Evolutionary conservation across 257 asterid species (phyloP).

Genomic region (Linderniella brevidens): DNA sequence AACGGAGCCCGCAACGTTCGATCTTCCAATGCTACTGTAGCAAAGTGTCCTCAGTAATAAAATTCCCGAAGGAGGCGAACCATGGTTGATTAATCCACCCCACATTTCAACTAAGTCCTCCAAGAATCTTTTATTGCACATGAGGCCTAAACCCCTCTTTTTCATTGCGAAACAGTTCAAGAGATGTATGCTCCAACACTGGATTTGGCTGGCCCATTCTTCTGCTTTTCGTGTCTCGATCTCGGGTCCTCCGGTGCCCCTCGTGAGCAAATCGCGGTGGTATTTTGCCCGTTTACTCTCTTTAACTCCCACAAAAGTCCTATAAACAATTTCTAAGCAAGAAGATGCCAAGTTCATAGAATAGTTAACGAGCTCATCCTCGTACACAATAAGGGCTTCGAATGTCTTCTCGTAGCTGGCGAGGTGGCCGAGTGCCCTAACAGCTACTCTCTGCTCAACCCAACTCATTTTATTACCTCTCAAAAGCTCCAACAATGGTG

Average conservation of each 20-base stretch:
- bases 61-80: conserved; percentile 62
- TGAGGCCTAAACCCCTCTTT: conserved; percentile 33
- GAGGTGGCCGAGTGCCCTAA: conserved; percentile 70
- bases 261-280: conserved; percentile 37
- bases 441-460: conserved; percentile 83
- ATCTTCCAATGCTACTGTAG: conserved; percentile 44
- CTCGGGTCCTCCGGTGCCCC: conserved; percentile 56
- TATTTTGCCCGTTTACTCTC: conserved; percentile 28
- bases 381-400: conserved; percentile 18
- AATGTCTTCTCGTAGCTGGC: conserved; percentile 62
- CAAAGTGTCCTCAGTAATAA: conserved; percentile 57
- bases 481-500: conserved; percentile 49
- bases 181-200: conserved; percentile 74
- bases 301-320: conserved; percentile 31
- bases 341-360: conserved; percentile 40
- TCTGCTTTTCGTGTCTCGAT: conserved; percentile 57
- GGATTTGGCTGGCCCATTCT: conserved; percentile 84
- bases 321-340: conserved; percentile 39
- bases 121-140: conserved; percentile 35
- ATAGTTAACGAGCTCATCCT: conserved; percentile 35
- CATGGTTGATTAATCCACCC: conserved; percentile 49
- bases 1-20: conserved; percentile 25
- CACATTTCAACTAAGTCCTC: conserved; percentile 45
- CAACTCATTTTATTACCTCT: conserved; percentile 57
- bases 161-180: conserved; percentile 60